Conservation (phyloP, 352 stramenopile species). For the Phytophthora fragariaefolia region DNA sequence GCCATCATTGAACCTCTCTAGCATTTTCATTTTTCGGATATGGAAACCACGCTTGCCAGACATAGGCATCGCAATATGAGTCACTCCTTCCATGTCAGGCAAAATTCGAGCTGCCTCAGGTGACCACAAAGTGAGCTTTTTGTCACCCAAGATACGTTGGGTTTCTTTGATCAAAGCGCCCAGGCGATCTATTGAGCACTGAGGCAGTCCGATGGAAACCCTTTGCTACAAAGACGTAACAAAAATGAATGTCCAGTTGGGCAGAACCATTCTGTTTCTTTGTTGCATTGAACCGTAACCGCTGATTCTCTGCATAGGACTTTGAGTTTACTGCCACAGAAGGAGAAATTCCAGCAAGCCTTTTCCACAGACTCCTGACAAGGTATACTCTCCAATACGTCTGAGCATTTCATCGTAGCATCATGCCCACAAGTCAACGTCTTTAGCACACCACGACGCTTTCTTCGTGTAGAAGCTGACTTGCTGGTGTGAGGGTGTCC, state of each 20-base stretch:
- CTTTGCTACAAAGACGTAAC: constrained; percentile 56
- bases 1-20: constrained; percentile 48
- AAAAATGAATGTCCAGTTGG: constrained; percentile 41
- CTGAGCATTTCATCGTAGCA: constrained; percentile 45
- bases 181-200: constrained; percentile 47
- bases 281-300: constrained; percentile 44
- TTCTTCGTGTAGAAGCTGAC: constrained; percentile 41
- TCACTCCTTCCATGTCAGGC: constrained; percentile 20
- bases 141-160: constrained; percentile 20
- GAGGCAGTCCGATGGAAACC: constrained; percentile 58
- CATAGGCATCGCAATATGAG: constrained; percentile 31
- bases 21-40: constrained; percentile 49
- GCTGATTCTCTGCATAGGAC: constrained; percentile 30
- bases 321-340: constrained; percentile 46
- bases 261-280: constrained; percentile 53
- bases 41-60: constrained; percentile 48
- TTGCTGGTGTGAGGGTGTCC: constrained; percentile 18
- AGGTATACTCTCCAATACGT: constrained; percentile 33
- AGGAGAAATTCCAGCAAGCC: constrained; percentile 65
- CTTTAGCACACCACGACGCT: constrained; percentile 51
- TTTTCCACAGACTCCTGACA: constrained; percentile 51
- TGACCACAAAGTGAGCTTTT: constrained; percentile 21
- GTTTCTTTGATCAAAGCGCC: constrained; percentile 35
- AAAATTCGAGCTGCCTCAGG: constrained; percentile 19
- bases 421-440: constrained; percentile 52